A percentile compares a stretch with the other conserved stretches of the same genome.
Conservation (phyloP, 495 filamentous ascomycete species). For the Oleoguttula mirabilis region DNA sequence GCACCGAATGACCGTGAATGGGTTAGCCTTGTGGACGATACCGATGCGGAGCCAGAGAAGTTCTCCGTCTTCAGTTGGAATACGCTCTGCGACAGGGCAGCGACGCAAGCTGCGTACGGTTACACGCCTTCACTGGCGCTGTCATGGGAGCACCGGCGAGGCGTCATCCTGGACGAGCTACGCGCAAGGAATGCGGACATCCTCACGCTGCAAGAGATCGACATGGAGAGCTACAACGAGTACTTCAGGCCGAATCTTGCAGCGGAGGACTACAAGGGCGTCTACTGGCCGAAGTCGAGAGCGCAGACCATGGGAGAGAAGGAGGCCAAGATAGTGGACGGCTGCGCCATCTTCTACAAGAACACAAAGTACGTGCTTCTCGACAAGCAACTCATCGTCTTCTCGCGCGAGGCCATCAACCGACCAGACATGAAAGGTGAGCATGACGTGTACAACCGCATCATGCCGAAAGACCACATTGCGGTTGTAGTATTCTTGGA, state of each 20-base stretch:
- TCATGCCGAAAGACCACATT: slow-evolving; percentile 97
- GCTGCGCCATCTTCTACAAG: slow-evolving; percentile 95
- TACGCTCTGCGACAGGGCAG: slow-evolving; percentile 83
- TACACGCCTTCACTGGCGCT: slow-evolving; percentile 71
- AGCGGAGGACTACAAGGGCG: slow-evolving; percentile 77
- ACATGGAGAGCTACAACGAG: slow-evolving; percentile 77
- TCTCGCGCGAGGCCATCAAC: slow-evolving; percentile 81
- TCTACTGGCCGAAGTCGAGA: slow-evolving; percentile 77
- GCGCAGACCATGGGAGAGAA: slow-evolving; percentile 83
- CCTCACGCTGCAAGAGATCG: slow-evolving; percentile 85
- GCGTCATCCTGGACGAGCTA: slow-evolving; percentile 70
- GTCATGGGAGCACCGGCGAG: slow-evolving; percentile 72
- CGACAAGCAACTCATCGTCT: slow-evolving; percentile 86
- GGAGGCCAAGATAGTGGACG: slow-evolving; percentile 77
- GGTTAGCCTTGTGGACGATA: slow-evolving; percentile 50
- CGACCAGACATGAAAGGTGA: slow-evolving; percentile 89
- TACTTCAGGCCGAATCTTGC: slow-evolving; percentile 75
- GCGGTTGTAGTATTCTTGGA: slow-evolving; percentile 83
- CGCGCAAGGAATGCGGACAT: slow-evolving; percentile 73
- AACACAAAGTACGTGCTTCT: slow-evolving; percentile 68
- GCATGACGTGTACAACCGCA: slow-evolving; percentile 90
- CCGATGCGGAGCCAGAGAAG: slow-evolving; percentile 21
- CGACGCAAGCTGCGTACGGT: slow-evolving; percentile 70
- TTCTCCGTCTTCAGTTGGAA: slow-evolving; percentile 86
- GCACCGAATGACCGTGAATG: slow-evolving; percentile 64